phyloP scores from a whole-genome alignment of 805 yeast species.

The Lipomyces oligophaga region DNA sequence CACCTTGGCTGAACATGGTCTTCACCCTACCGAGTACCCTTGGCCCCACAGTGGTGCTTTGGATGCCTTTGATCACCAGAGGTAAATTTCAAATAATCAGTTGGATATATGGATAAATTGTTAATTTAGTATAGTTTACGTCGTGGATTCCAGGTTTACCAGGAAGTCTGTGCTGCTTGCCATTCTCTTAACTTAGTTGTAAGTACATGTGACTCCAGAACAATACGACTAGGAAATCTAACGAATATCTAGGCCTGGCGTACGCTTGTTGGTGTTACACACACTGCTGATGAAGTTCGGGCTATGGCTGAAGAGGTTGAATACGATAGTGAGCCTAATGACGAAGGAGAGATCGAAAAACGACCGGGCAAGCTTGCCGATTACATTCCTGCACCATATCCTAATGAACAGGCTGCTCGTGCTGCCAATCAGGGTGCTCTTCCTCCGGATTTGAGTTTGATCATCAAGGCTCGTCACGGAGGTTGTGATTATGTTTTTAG shows the following conservation, averaged over 20 bases:
- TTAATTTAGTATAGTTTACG: slow-evolving; percentile 50
- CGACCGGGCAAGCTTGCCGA: slow-evolving; percentile 98
- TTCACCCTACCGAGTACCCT: slow-evolving; percentile 87
- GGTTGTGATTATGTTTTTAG: slow-evolving; percentile 94
- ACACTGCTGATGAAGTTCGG: slow-evolving; percentile 82
- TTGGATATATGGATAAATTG: slow-evolving; percentile 6
- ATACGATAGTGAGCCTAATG: slow-evolving; percentile 94
- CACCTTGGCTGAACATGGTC: slow-evolving; percentile 97
- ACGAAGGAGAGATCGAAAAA: slow-evolving; percentile 95
- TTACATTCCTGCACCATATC: slow-evolving; percentile 90
- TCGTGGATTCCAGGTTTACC: slow-evolving; percentile 98
- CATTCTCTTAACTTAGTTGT: slow-evolving; percentile 87
- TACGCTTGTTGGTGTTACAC: slow-evolving; percentile 94
- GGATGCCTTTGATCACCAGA: slow-evolving; percentile 34
- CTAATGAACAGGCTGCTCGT: slow-evolving; percentile 98
- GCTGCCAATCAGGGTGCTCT: slow-evolving; percentile 99
- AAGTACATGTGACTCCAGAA: neutral
- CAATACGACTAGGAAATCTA: neutral
- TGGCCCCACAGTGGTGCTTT: slow-evolving; percentile 96
- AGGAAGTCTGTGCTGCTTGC: slow-evolving; percentile 98
- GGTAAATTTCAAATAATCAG: slow-evolving; percentile 7
- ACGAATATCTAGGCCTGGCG: slow-evolving; percentile 71
- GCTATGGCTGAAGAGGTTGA: slow-evolving; percentile 94
- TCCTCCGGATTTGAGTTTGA: slow-evolving; percentile 95
- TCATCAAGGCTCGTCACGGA: slow-evolving; percentile 98